Evolutionary conservation across 1,284 basidiomycete species (phyloP), one percentile per base, ranked within the genome.

Genomic region (Volvariella surrecta): DNA sequence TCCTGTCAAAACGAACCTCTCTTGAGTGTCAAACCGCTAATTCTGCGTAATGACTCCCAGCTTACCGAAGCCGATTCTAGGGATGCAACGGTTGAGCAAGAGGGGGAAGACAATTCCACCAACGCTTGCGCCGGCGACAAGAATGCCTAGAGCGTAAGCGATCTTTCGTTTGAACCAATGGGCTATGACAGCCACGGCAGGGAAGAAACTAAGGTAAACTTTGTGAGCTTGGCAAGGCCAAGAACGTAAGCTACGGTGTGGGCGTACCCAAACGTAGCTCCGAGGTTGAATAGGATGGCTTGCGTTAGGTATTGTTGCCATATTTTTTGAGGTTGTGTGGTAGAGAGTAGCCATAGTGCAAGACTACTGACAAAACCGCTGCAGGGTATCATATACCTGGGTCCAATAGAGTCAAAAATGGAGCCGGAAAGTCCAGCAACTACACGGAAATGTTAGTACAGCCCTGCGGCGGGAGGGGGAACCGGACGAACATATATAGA

Each of bases 291-390:
- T 16, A 35, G 34, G 4, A 35, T 35, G 18, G 34, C 34, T n/a
- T 35, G 34, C 6, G 34, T 35, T 15, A 35, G 34, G 34, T 35
- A 35, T 35, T 35, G 34, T 35, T 35, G 34, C 34, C 34, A 35
- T 35, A 35, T 35, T n/a, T 15, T 6, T 19, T 35, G 34, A 19
- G 34, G 34, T 35, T 35, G 13, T 4, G 34, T 35, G 7, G 18
- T 16, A 4, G 34, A 35, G 8, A 35, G 18, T 4, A 35, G 13
- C 13, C 13, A 19, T 8, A 35, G n/a, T 8, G 34, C 34, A 15
- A 35, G n/a, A 15, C 34, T 35, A 8, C n/a, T 35, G 34, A 35
- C 18, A 15, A 35, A 19, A 35, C 34, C 34, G 34, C 34, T 35
- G 13, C 34, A 15, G 13, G 34, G 34, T 15, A 35, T 35, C 34